Evolutionary conservation across 1,139 yeast genomes (phyloP).

Genomic region (Saccharomyces hybrid): DNA sequence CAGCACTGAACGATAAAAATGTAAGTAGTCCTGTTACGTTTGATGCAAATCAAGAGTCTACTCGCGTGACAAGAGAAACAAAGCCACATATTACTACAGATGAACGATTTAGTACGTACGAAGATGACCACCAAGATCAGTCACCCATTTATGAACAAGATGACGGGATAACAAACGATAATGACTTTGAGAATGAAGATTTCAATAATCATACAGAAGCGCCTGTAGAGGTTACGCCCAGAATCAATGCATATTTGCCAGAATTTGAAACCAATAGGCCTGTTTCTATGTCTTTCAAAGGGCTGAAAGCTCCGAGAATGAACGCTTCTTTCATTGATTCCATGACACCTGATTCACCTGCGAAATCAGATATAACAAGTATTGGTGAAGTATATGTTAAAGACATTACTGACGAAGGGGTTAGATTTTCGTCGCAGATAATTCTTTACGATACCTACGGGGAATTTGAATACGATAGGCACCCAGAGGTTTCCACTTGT

Average conservation of each 20-base stretch:
- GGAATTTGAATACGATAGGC: constrained; percentile 82
- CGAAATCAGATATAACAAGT: constrained; percentile 1
- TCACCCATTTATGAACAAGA: neutral
- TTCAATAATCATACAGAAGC: constrained; percentile 15
- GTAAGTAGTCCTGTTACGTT: neutral
- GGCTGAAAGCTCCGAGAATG: constrained; percentile 52
- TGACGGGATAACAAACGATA: neutral
- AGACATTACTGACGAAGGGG: constrained; percentile 26
- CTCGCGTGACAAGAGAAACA: neutral
- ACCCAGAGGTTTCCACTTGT: constrained; percentile 90
- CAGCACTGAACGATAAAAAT: neutral
- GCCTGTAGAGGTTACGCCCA: constrained; percentile 7
- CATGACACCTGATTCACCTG: constrained; percentile 2
- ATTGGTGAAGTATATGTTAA: neutral
- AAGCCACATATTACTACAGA: neutral
- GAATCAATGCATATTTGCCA: constrained; percentile 23
- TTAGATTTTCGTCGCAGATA: constrained; percentile 75
- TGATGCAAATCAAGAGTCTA: neutral
- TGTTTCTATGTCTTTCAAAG: constrained; percentile 61
- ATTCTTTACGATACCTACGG: constrained; percentile 81
- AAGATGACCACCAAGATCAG: neutral
- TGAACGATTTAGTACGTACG: neutral
- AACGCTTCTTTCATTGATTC: constrained; percentile 24
- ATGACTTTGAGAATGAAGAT: constrained; percentile 25
- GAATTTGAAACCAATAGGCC: constrained; percentile 37